Base-by-base conservation (phyloP, 495 filamentous ascomycete genomes). In the Wilcoxina mikolae region DNA sequence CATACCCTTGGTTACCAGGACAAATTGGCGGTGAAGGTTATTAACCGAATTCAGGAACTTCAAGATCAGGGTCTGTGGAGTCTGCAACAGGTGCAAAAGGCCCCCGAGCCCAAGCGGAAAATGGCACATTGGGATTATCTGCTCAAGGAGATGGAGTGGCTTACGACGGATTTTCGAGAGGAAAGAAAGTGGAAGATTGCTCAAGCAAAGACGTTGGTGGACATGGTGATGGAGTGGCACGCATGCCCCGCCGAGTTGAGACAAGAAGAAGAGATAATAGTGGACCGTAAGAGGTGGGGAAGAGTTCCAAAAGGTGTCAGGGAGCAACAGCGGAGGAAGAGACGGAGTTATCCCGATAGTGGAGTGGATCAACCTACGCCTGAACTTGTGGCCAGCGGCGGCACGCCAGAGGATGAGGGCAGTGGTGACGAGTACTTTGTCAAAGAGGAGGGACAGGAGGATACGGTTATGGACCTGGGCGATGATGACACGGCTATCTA, bases 161-260 rank as follows among this genome's bases (percentile, higher is more conserved):
- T 98, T 80, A 78, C 86, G 33, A 94, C 86, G 1, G 91, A 98
- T 70, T 96, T 96, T 61, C 75, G 83, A 27, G 85, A 94, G 69
- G 91, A 98, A 67, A 71, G 85, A 25, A 94, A 93, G 66, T 95
- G 86, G 87, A 95, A 95, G 67, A 79, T 81, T 56, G 79, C 84
- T 46, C 76, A 82, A 38, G 87, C 88, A 2, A 81, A 62, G 18
- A 47, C 56, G 15, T 22, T 59, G 28, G 63, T 50, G 11, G 54
- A 65, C 26, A 57, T 56, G 51, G 50, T 54, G 35, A 60, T 45
- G 11, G 56, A 65, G 4, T 66, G 62, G 62, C 59, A 65, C 33
- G 33, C 42, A 9, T 20, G 45, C 7, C 49, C 56, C 3, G 51
- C 53, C 18, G 56, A 62, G 53, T 29, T 46, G 22, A 38, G 51